Base-by-base conservation (phyloP, 116 monocot species). In the Thalassia testudinum region DNA sequence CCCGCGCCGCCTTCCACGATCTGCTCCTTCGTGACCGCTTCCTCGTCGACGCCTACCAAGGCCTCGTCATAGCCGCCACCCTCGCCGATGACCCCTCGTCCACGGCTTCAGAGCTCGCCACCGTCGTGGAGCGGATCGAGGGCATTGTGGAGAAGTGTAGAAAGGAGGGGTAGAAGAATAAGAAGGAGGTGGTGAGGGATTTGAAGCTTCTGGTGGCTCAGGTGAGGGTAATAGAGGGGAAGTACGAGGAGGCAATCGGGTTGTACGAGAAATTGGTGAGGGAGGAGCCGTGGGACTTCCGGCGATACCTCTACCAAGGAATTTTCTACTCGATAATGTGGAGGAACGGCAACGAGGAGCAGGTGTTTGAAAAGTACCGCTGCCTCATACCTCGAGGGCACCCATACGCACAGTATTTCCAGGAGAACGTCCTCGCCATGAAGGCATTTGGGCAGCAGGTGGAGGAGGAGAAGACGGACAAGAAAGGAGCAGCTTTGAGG, bases 231-330 rank as follows among this genome's bases (percentile, higher is more conserved):
- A n/a, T n/a, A n/a, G n/a, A n/a, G n/a, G n/a, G n/a, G n/a, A 72
- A 68, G 37, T 78, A 75, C 19, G 75, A 64, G 1, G 78, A 77
- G 24, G 80, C 80, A 0, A 29, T 86, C 6, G 53, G 56, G 62
- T 49, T 86, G 5, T 86, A 86, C 25, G 19, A 72, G 17, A 66
- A 70, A 7, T 26, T 86, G 63, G 86, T 78, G 44, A 78, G 59
- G 64, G 82, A 75, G 64, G 75, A 87, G 53, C 87, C 82, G 0
- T 73, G 72, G 47, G 87, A 87, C 54, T 87, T 87, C 56, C 72
- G 87, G 52, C 82, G 78, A 16, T 82, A 87, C 26, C 70, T 87
- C 1, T 81, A 78, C 52, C 74, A 78, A 53, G 87, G 87, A 34
- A 81, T 82, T 14, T 60, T 78, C 16, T 87, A 87, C 37, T 72